Evolutionary conservation across 2,329 filamentous ascomycete species (phyloP).

Genomic region (Pseudocercospora musae): DNA sequence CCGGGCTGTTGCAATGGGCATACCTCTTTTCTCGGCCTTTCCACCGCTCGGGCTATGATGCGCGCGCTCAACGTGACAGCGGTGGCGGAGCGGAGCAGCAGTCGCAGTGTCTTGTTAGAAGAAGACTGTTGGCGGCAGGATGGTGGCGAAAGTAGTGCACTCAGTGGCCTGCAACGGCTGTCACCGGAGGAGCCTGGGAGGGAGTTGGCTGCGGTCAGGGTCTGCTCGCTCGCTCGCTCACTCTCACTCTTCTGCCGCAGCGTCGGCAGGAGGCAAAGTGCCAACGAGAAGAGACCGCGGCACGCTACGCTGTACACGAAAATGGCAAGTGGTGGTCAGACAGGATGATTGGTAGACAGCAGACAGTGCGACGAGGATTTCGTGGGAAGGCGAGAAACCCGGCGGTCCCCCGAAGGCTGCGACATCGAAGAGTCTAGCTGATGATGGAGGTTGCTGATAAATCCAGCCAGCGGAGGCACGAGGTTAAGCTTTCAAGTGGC

Average conservation of each 20-base stretch:
- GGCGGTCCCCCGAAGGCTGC: background rate
- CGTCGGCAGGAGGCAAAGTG: background rate
- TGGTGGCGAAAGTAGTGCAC: conserved; percentile 1
- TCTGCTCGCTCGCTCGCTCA: background rate
- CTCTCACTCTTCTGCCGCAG: background rate
- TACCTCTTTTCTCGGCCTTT: conserved; percentile 1
- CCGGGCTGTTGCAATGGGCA: background rate
- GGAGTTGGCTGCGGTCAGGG: background rate
- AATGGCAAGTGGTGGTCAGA: background rate
- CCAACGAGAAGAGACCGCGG: background rate
- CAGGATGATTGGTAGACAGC: background rate
- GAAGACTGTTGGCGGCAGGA: background rate
- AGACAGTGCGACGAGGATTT: background rate
- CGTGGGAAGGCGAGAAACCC: background rate
- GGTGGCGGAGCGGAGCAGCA: background rate
- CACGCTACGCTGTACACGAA: background rate
- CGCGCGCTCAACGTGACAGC: background rate
- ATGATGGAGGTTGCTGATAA: background rate
- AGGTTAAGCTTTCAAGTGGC: background rate
- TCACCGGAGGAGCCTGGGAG: background rate
- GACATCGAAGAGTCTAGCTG: background rate
- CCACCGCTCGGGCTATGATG: background rate
- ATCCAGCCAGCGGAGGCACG: background rate
- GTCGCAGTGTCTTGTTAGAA: background rate
- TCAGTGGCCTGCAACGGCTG: background rate